Percentiles rank a stretch among this genome's conserved stretches.
Evolutionary conservation across 108 stramenopile genomes (phyloP).

Genomic region (Pseudonitzschia multiseries): DNA sequence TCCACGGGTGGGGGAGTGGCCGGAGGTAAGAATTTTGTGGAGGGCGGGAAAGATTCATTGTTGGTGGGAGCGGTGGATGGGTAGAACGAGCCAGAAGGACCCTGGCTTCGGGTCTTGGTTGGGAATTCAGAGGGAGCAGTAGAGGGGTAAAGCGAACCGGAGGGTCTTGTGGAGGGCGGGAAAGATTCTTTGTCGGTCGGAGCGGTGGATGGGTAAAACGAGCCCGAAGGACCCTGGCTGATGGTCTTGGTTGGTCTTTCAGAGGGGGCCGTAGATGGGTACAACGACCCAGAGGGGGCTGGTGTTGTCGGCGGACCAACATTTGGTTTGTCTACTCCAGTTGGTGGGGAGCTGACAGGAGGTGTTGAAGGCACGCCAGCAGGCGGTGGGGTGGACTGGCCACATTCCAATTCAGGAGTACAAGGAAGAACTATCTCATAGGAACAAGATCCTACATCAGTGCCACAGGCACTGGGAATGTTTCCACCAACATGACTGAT

Average conservation of each 20-base stretch:
- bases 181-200: background rate
- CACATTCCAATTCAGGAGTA: background rate
- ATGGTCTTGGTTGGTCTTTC: background rate
- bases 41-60: background rate
- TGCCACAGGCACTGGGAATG: background rate
- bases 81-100: background rate
- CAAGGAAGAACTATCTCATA: conserved; percentile 14
- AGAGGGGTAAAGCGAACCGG: background rate
- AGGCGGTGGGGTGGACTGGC: background rate
- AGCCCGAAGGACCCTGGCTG: background rate
- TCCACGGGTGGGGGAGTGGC: background rate
- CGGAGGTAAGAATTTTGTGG: background rate
- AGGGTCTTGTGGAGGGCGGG: background rate
- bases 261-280: background rate
- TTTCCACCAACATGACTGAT: background rate
- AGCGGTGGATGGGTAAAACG: background rate
- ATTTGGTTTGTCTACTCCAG: no score
- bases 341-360: no score
- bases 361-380: no score
- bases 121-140: background rate
- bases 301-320: no score
- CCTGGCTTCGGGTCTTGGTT: no score
- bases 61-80: background rate
- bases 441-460: conserved; percentile 1
- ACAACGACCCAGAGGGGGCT: background rate